phyloP scores from a whole-genome alignment of 441 rosid genomes.

The Syzygium malaccense region DNA sequence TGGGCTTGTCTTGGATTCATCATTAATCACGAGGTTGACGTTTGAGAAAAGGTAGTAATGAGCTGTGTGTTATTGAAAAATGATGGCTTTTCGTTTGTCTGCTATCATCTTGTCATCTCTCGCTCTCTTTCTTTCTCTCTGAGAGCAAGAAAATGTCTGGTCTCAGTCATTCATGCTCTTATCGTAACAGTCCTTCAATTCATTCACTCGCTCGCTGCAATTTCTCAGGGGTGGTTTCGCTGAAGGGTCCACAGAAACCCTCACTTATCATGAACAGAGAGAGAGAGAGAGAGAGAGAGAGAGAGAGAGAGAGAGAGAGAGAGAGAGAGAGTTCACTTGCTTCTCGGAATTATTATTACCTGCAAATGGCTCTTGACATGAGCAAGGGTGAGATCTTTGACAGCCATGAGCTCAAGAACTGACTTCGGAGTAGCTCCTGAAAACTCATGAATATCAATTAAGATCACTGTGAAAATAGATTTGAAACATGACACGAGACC shows the following conservation, averaged over 20 bases:
- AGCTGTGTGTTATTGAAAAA: constrained; percentile 50
- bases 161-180: not conserved
- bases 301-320: not conserved
- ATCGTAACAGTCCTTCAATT: not conserved
- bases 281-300: not conserved
- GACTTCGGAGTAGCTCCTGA: constrained; percentile 92
- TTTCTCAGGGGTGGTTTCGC: not conserved
- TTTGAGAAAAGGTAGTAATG: constrained; percentile 32
- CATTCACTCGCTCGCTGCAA: not conserved
- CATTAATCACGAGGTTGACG: constrained; percentile 68
- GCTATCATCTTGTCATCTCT: not conserved
- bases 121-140: not conserved
- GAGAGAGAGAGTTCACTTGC: not conserved
- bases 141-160: not conserved
- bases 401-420: constrained; percentile 85
- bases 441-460: not conserved
- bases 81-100: constrained; percentile 47
- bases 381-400: constrained; percentile 79
- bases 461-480: not conserved
- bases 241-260: not conserved
- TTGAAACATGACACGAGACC: not conserved
- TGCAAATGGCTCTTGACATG: constrained; percentile 90
- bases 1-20: constrained; percentile 27
- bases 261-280: not conserved
- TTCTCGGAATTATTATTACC: constrained; percentile 23